A percentile compares a stretch with the other conserved stretches of the same genome.
Conservation (phyloP, 768 basidiomycete species). For the Lyophyllum semitale region DNA sequence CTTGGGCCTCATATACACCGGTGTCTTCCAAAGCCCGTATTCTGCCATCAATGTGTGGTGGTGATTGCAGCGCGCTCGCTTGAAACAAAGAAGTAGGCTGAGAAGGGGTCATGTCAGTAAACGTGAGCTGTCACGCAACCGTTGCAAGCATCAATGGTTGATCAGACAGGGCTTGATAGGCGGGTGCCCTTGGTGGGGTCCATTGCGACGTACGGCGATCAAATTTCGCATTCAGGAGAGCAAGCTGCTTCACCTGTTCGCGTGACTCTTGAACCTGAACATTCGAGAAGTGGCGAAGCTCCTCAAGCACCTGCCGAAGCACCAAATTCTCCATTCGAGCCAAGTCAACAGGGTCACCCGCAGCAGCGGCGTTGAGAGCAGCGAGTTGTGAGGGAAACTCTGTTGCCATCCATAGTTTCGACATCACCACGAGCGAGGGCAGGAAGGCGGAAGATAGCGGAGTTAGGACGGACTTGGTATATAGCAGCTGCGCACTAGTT, state of each 20-base stretch:
- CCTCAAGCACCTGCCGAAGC: neutral
- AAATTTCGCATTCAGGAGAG: neutral
- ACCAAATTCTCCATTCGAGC: neutral
- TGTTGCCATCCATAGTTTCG: slow-evolving; percentile 9
- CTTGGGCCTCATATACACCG: neutral
- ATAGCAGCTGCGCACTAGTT: slow-evolving; percentile 9
- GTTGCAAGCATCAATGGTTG: neutral
- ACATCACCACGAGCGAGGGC: slow-evolving; percentile 12
- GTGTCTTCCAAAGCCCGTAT: neutral
- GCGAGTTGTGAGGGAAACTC: slow-evolving; percentile 4
- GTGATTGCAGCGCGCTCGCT: neutral
- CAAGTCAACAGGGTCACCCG: neutral
- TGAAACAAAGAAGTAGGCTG: neutral
- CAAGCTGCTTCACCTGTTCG: neutral
- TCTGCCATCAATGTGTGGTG: neutral
- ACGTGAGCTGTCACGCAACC: neutral
- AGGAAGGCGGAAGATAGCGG: slow-evolving; percentile 13
- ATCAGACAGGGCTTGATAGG: neutral
- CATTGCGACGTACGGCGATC: neutral
- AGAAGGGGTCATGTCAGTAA: neutral
- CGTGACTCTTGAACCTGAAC: neutral
- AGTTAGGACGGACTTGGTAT: slow-evolving; percentile 8
- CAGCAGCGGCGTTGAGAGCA: neutral
- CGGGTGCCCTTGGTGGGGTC: neutral
- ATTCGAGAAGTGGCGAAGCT: neutral